A percentile compares a stretch with the other conserved stretches of the same genome.
Conservation (phyloP, 23 red algal species). For the Agarophyton chilense region DNA sequence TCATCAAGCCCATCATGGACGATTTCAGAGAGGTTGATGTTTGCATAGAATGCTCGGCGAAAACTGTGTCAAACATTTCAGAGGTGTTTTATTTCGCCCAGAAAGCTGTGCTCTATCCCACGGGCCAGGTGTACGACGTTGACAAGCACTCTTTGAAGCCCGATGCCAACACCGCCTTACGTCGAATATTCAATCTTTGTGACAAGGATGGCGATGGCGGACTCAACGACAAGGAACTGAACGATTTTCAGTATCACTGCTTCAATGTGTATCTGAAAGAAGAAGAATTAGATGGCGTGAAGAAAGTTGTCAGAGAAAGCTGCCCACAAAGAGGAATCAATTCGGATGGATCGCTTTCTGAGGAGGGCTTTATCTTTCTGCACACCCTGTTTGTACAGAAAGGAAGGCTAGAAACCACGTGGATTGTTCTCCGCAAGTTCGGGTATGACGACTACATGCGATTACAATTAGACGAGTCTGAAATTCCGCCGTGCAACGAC, state of each 20-base stretch:
- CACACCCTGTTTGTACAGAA: constrained; percentile 96
- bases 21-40: constrained; percentile 90
- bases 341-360: constrained; percentile 68
- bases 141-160: constrained; percentile 75
- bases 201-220: constrained; percentile 91
- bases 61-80: constrained; percentile 92
- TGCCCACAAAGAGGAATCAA: constrained; percentile 73
- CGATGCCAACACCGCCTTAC: constrained; percentile 72
- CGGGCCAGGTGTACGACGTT: constrained; percentile 91
- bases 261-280: constrained; percentile 85
- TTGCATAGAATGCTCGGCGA: constrained; percentile 98
- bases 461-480: constrained; percentile 46
- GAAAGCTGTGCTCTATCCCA: constrained; percentile 95
- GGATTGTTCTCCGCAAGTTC: constrained; percentile 97
- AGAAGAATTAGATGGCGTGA: constrained; percentile 95
- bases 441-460: constrained; percentile 90
- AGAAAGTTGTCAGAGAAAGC: constrained; percentile 90
- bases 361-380: constrained; percentile 90
- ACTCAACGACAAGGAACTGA: constrained; percentile 96
- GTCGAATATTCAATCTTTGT: constrained; percentile 94
- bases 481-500: neutral
- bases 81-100: constrained; percentile 99
- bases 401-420: constrained; percentile 96
- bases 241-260: constrained; percentile 95
- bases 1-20: constrained; percentile 99